Conservation (phyloP, 2,329 filamentous ascomycete genomes). For the Lachnellula subtilissima region DNA sequence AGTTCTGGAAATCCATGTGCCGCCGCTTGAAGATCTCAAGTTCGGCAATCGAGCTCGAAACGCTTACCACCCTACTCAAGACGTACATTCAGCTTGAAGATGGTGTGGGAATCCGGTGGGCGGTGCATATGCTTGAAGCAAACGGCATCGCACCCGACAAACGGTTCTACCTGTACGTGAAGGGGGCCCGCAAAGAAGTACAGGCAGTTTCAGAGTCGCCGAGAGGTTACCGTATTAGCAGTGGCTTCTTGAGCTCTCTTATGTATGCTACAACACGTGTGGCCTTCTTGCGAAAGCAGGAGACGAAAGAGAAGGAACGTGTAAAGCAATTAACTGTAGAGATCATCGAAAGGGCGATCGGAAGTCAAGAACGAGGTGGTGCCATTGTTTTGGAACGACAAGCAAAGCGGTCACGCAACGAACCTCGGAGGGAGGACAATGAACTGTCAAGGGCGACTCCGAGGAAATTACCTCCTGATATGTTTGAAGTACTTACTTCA, state of each 20-base stretch:
- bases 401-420: neutral
- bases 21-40: conserved; percentile 8
- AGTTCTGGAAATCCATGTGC: conserved; percentile 27
- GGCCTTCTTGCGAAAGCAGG: conserved; percentile 5
- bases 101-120: conserved; percentile 24
- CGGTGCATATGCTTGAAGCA: conserved; percentile 17
- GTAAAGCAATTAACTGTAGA: conserved; percentile 18
- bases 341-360: conserved; percentile 25
- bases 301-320: conserved; percentile 4
- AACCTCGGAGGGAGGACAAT: too few relatives aligned
- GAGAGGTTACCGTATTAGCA: conserved; percentile 5
- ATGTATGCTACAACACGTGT: conserved; percentile 1
- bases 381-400: neutral
- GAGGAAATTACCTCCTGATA: too few relatives aligned
- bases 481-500: too few relatives aligned
- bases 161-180: conserved; percentile 17
- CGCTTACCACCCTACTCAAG: conserved; percentile 26
- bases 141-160: conserved; percentile 24
- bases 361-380: conserved; percentile 2
- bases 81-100: conserved; percentile 24
- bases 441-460: too few relatives aligned
- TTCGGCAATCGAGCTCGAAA: conserved; percentile 16
- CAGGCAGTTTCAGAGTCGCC: neutral
- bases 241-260: conserved; percentile 12
- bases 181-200: conserved; percentile 13